These are phyloP conservation scores for Clathrus columnatus DNA, from an alignment of 768 basidiomycete genomes.

Conservation along the genomic window DNA sequence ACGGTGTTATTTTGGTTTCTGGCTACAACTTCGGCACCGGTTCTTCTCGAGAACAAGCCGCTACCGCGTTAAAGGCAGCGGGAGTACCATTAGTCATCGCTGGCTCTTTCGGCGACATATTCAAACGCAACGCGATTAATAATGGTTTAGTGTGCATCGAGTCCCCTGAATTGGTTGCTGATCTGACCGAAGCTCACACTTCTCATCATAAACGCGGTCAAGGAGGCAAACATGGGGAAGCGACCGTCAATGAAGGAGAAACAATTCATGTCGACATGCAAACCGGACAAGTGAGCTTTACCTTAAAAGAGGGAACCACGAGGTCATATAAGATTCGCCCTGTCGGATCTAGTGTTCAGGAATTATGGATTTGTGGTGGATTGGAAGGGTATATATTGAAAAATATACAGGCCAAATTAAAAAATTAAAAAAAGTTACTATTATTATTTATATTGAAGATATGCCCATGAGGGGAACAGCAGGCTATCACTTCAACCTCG, in stretches of 20 bases:
- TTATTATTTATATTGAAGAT: background rate
- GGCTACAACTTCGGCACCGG: slow-evolving; percentile 99
- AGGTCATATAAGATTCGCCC: slow-evolving; percentile 60
- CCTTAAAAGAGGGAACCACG: slow-evolving; percentile 30
- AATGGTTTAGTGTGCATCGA: slow-evolving; percentile 95
- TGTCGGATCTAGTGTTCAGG: slow-evolving; percentile 92
- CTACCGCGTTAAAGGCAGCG: slow-evolving; percentile 91
- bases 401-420: slow-evolving; percentile 34
- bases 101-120: slow-evolving; percentile 99
- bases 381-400: slow-evolving; percentile 88
- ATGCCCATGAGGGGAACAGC: too few species aligned
- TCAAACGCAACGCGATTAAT: slow-evolving; percentile 98
- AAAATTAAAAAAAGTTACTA: background rate
- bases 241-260: slow-evolving; percentile 74
- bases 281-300: slow-evolving; percentile 59
- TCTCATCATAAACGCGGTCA: slow-evolving; percentile 66
- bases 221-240: slow-evolving; percentile 68
- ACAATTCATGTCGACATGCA: slow-evolving; percentile 56
- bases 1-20: slow-evolving; percentile 74
- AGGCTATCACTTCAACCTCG: too few species aligned
- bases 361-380: slow-evolving; percentile 93
- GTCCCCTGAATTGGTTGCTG: slow-evolving; percentile 78
- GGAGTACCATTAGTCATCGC: slow-evolving; percentile 90
- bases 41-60: slow-evolving; percentile 96
- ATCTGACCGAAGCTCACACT: slow-evolving; percentile 69